These are phyloP conservation scores for Penicillium simplicissimum DNA, from an alignment of 495 filamentous ascomycete genomes.

Conservation along the genomic window DNA sequence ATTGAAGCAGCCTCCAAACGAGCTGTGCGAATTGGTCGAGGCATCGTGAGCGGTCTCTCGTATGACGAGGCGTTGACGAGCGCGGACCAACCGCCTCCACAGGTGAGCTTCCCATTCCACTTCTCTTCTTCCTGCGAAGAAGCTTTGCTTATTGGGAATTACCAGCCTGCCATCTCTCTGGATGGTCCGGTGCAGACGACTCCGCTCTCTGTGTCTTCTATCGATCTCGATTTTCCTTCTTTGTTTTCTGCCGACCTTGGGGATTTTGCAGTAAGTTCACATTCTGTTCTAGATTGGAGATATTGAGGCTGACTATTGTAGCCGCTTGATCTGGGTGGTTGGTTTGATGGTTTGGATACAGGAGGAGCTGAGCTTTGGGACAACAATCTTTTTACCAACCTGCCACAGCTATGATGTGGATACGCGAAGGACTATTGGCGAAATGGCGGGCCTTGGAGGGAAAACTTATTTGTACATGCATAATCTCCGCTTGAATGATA, in stretches of 20 bases:
- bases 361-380: conserved; percentile 36
- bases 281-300: neutral
- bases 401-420: conserved; percentile 14
- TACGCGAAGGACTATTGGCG: neutral
- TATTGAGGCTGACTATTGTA: conserved; percentile 25
- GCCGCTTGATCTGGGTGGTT: conserved; percentile 38
- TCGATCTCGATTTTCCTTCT: conserved; percentile 33
- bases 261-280: conserved; percentile 34
- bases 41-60: conserved; percentile 27
- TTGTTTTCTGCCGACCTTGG: conserved; percentile 29
- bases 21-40: conserved; percentile 28
- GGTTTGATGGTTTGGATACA: conserved; percentile 36
- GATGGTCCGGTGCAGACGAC: conserved; percentile 7
- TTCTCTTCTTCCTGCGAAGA: conserved; percentile 5
- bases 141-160: neutral
- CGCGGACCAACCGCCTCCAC: conserved; percentile 13
- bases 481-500: conserved; percentile 8
- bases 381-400: conserved; percentile 26
- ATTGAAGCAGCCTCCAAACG: conserved; percentile 31
- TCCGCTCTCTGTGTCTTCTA: conserved; percentile 22
- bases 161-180: conserved; percentile 9
- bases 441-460: neutral
- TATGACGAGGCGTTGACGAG: conserved; percentile 27
- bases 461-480: neutral
- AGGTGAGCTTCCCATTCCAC: conserved; percentile 15